phyloP scores from a whole-genome alignment of 345 rosid genomes.

The Psidium friedrichsthalianum region DNA sequence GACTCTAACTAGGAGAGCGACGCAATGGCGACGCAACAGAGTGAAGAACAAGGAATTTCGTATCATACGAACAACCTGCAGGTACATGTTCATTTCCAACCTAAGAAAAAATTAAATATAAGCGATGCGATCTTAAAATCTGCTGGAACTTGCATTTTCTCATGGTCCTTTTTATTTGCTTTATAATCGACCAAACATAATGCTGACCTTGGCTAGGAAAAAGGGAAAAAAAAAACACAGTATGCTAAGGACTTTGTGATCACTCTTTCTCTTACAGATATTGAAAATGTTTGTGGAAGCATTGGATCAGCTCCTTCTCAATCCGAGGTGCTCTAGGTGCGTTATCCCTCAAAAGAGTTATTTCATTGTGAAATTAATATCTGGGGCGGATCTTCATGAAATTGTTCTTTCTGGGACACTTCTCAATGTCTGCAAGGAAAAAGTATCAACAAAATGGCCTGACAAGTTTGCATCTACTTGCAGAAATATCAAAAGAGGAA shows the following conservation, averaged over 20 bases:
- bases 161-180: not conserved
- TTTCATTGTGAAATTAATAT: not conserved
- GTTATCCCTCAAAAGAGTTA: not conserved
- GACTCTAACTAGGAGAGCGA: not conserved
- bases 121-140: not conserved
- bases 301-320: fast-evolving
- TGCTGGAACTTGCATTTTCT: not conserved
- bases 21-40: not conserved
- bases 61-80: not conserved
- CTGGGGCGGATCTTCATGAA: not conserved
- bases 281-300: fast-evolving
- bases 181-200: not conserved
- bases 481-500: not conserved
- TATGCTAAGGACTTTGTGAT: not conserved
- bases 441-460: not conserved
- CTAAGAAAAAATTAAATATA: not conserved
- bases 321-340: not conserved
- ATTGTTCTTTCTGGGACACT: not conserved
- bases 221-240: fast-evolving
- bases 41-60: not conserved
- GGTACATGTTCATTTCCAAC: not conserved
- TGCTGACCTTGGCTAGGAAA: not conserved
- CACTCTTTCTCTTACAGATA: not conserved
- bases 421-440: not conserved
- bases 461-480: not conserved